Evolutionary conservation across 2,329 filamentous ascomycete species (phyloP), one percentile per base, ranked within the genome.

Genomic region (Aspergillus sergii): DNA sequence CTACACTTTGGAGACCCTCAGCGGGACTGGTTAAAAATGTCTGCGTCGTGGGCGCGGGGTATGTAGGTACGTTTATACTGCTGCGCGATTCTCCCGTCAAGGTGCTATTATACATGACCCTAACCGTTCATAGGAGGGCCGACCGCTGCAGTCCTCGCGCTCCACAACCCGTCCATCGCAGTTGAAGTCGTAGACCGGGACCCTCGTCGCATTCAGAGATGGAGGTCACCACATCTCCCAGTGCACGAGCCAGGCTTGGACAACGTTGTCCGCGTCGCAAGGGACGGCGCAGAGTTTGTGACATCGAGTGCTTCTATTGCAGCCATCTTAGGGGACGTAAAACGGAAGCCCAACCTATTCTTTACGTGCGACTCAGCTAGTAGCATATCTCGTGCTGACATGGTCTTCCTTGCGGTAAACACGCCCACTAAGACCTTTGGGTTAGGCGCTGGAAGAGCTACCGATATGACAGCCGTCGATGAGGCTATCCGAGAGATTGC

Each of bases 161-260:
- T 88, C 71, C 86, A 92, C 68, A 92, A 92, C 75, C 90, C 90
- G 2, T 78, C 88, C 60, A 84, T 93, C 69, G 83, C 82, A 55
- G 89, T 94, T 46, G 91, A 88, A 23, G 90, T 94, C n/a, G 88
- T 93, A 41, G 91, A 94, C 74, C 82, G 86, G 64, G 88, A 92
- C 73, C 81, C 81, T 58, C 78, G 75, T 45, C 86, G 90, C 53
- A 92, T 94, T 66, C 83, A 83, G 57, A 85, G 86, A 64, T 94
- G 91, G 91, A 90, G 92, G 70, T 91, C 90, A 1, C 82, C 84
- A 51, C 85, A 90, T 66, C 85, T 92, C 19, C 91, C 91, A 50
- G 91, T 94, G 65, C 89, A 91, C 76, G 91, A 94, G 77, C 89
- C 90, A 0, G 89, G 88, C 12, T 82, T 94, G 30, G 80, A 84